Percentiles rank a stretch among this genome's conserved stretches.
Evolutionary conservation across 2,329 filamentous ascomycete genomes (phyloP).

Genomic region (Penicillium sp.): DNA sequence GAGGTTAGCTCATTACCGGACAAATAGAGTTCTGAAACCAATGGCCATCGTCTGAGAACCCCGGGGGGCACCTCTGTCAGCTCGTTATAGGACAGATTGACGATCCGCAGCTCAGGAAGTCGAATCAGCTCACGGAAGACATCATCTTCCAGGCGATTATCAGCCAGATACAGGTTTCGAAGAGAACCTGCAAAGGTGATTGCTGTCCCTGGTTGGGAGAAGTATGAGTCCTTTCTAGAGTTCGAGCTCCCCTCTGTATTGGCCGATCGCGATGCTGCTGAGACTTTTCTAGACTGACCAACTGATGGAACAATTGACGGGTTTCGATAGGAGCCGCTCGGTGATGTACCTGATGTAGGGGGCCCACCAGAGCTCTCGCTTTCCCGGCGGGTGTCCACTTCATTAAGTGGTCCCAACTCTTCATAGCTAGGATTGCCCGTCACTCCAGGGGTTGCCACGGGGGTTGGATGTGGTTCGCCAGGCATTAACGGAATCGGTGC

Average conservation of each 20-base stretch:
- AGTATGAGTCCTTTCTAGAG: constrained; percentile 80
- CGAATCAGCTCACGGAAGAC: constrained; percentile 88
- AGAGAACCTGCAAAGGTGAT: constrained; percentile 88
- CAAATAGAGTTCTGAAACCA: constrained; percentile 86
- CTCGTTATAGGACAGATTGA: constrained; percentile 94
- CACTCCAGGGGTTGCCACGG: constrained; percentile 48
- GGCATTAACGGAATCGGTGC: constrained; percentile 66
- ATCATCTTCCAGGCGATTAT: constrained; percentile 92
- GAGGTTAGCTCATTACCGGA: constrained; percentile 93
- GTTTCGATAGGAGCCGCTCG: constrained; percentile 65
- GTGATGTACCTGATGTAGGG: constrained; percentile 73
- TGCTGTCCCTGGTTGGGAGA: constrained; percentile 72
- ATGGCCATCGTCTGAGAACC: constrained; percentile 84
- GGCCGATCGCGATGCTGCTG: constrained; percentile 68
- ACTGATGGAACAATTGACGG: constrained; percentile 77
- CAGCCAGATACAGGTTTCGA: constrained; percentile 80
- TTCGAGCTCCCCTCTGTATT: constrained; percentile 58
- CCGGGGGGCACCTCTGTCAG: constrained; percentile 88
- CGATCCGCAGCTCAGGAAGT: constrained; percentile 76
- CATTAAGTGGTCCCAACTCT: constrained; percentile 68
- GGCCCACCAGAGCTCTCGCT: constrained; percentile 80
- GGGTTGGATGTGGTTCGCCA: constrained; percentile 46
- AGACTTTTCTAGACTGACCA: constrained; percentile 77
- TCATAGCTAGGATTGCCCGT: constrained; percentile 71
- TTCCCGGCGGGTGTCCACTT: constrained; percentile 67